phyloP scores from a whole-genome alignment of 441 rosid genomes.

The Populus hybrid region DNA sequence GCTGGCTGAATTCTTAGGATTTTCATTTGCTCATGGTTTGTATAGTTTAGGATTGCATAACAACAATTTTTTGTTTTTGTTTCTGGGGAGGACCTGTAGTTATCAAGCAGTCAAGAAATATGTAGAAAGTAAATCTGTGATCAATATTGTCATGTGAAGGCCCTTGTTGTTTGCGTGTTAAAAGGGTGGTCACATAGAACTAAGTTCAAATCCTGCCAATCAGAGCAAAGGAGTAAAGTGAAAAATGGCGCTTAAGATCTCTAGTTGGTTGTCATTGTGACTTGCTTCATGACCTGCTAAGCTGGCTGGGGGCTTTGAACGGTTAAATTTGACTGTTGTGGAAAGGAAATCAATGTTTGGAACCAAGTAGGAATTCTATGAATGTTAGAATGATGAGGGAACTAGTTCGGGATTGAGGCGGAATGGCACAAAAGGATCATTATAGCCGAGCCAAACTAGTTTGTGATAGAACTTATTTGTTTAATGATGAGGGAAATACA shows the following conservation, averaged over 20 bases:
- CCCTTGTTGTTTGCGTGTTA: background rate
- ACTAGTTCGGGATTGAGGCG: background rate
- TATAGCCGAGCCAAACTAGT: background rate
- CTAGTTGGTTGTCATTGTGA: background rate
- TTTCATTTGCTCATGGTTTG: background rate
- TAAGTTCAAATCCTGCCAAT: background rate
- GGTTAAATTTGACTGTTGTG: background rate
- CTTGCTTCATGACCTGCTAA: constrained; percentile 1
- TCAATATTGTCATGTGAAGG: background rate
- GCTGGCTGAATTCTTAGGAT: background rate
- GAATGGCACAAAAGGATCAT: background rate
- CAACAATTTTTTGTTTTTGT: background rate
- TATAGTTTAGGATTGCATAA: background rate
- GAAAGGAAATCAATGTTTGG: constrained; percentile 5
- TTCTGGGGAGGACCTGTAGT: background rate
- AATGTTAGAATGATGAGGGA: background rate
- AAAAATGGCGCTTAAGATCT: background rate
- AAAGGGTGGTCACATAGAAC: background rate
- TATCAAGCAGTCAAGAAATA: background rate
- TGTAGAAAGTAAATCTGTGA: background rate
- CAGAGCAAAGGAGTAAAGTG: background rate
- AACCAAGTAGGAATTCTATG: background rate
- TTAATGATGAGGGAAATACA: background rate
- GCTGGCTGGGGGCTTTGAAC: background rate
- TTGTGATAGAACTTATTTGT: background rate